phyloP scores from a whole-genome alignment of 1,284 basidiomycete species.

The Clitocybe nebularis region DNA sequence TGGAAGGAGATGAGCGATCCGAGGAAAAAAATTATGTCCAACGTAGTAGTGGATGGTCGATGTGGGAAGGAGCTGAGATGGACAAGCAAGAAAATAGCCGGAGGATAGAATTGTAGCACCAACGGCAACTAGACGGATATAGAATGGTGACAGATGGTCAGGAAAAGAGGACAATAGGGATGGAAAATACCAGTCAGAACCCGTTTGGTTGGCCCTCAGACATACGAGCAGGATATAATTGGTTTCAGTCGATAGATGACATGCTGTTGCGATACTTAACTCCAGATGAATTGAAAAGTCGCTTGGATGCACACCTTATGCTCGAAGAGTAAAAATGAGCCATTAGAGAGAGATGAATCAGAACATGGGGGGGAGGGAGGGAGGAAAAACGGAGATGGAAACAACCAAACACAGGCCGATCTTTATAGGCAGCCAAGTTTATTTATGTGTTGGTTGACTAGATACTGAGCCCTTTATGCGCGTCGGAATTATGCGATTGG shows the following conservation, averaged over 20 bases:
- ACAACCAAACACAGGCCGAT: slow-evolving; percentile 2
- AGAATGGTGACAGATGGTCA: no score
- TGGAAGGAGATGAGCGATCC: slow-evolving; percentile 1
- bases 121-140: no score
- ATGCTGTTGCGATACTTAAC: slow-evolving; percentile 4
- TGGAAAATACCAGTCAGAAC: no score
- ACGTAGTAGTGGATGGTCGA: no score
- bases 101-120: no score
- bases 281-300: neutral
- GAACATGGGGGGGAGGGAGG: slow-evolving; percentile 10
- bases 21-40: no score
- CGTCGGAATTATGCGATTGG: slow-evolving; percentile 41
- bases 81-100: no score
- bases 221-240: no score
- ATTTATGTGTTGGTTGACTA: no score
- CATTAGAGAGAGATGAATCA: slow-evolving; percentile 2
- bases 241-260: neutral
- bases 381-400: slow-evolving; percentile 7
- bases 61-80: no score
- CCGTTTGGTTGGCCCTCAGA: no score
- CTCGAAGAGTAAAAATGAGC: slow-evolving; percentile 4
- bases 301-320: neutral
- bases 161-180: no score
- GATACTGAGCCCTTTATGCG: slow-evolving; percentile 39
- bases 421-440: slow-evolving; percentile 15